A percentile compares a stretch with the other conserved stretches of the same genome.
Evolutionary conservation across 805 yeast species (phyloP).

Genomic region (Tetrapisispora pingtungensis): DNA sequence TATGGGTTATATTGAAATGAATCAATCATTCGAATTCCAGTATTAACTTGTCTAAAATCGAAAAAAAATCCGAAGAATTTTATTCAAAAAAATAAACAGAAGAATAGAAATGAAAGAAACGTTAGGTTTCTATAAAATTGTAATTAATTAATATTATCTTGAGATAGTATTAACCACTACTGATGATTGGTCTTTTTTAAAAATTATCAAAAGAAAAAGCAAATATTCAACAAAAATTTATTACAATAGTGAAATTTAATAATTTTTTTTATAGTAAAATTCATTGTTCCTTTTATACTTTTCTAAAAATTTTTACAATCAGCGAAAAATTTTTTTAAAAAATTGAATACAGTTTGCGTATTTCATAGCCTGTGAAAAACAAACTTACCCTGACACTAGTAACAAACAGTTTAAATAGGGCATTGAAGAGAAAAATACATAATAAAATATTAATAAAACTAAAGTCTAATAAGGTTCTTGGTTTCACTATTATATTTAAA

Average conservation of each 20-base stretch:
- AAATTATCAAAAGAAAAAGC: slow-evolving; percentile 6
- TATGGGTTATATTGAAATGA: slow-evolving; percentile 26
- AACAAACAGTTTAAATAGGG: too few species aligned
- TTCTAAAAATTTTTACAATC: background rate
- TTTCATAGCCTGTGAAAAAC: too few species aligned
- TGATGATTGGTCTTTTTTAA: slow-evolving; percentile 29
- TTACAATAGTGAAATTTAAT: background rate
- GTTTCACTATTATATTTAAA: too few species aligned
- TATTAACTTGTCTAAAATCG: slow-evolving; percentile 25
- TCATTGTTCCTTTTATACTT: background rate
- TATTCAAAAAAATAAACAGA: slow-evolving; percentile 6
- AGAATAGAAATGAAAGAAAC: slow-evolving; percentile 23
- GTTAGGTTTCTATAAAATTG: slow-evolving; percentile 29
- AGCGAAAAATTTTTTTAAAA: background rate
- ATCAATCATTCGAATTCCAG: slow-evolving; percentile 26
- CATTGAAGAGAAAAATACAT: too few species aligned
- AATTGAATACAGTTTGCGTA: too few species aligned
- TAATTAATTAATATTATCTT: slow-evolving; percentile 32
- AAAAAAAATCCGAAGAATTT: slow-evolving; percentile 1
- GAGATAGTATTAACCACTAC: slow-evolving; percentile 36
- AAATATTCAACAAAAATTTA: background rate
- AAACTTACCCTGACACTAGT: background rate
- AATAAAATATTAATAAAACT: too few species aligned
- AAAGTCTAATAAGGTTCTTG: too few species aligned
- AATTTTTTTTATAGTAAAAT: background rate